Base-by-base conservation (phyloP, 441 rosid species). In the Biscutella laevigata region DNA sequence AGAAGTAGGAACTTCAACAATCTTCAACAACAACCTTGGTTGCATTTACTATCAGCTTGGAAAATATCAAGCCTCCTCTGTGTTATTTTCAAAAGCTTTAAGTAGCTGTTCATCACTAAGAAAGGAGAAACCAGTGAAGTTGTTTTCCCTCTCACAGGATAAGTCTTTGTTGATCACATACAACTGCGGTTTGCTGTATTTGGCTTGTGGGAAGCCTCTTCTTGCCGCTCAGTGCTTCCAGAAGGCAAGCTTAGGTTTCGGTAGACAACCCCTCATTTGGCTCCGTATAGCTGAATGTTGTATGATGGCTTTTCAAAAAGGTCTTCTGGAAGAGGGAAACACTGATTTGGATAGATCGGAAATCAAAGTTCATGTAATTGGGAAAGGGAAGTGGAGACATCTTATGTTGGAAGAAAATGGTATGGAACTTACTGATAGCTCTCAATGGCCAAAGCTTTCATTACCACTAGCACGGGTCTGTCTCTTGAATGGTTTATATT, bases 241-340 rank as follows among this genome's bases (percentile, higher is more conserved):
- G 66, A 86, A 86, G 74, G 83, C 96, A 42, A 81, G 81, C 65
- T 41, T 71, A 16, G 72, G 83, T 56, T 86, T 84, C 77, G 71
- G 69, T 52, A 76, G 76, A 54, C 71, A 62, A 22, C 95, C 99
- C 37, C 71, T 86, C 6, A 71, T 89, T 67, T 94, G 99, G 99
- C 84, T 94, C 30, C 92, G 95, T 32, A 76, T 94, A 28, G 95
- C 95, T 55, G 99, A 94, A 67, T 89, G 99, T 69, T 88, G 96
- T 64, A 62, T 84, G 34, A 66, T 86, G 95, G 99, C 97, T 62
- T 68, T 70, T 27, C 86, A 76, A 72, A 88, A 79, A 70, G 95
- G 94, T 51, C 80, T 86, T 56, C 33, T 82, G 50, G 75, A 68
- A 28, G 75, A 63, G 34, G 59, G 72, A 19, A 25, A 15, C 42